Base-by-base conservation (phyloP, 495 filamentous ascomycete species). In the Daldinia grandis region DNA sequence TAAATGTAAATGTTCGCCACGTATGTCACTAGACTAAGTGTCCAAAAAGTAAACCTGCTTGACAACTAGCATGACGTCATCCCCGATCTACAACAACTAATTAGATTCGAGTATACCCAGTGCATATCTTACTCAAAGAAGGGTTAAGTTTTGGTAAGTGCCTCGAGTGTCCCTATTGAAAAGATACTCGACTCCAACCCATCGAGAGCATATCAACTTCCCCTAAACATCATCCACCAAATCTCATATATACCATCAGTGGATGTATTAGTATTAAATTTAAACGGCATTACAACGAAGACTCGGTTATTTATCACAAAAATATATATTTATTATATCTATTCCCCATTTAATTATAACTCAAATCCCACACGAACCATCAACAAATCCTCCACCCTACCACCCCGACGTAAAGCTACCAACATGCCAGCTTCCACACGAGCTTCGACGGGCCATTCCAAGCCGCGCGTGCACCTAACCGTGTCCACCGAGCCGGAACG, bases 371-470 rank as follows among this genome's bases (percentile, higher is more conserved):
- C 15, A 40, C 0, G 17, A 40, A 17, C 15, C 14, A 54, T 31
- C 50, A 15, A 12, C 15, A 54, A 25, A 30, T 31, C 4, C n/a
- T 31, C 27, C 17, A 0, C 4, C 27, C 2, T 25, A 15, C 14
- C 10, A 27, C 19, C 27, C 47, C 15, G 24, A 54, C 7, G 1
- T n/a, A 30, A 21, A 27, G 0, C 25, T 35, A 33, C 7, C 56
- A 42, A 25, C 8, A 79, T 79, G 76, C 3, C 30, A 24, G 68
- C 74, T 21, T 79, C 72, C n/a, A 79, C 78, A 28, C 76, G 76
- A 37, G 71, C 76, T 6, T 77, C 76, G 2, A 71, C 76, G 24
- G 67, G 72, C 2, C 69, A 75, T 5, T 66, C 73, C 54, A 75
- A 73, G 64, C 70, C 73, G 38, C 73, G 66, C 54, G 40, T 73